Evolutionary conservation across 176 grass and related monocot genomes (phyloP).

Genomic region (Oryza coarctata): DNA sequence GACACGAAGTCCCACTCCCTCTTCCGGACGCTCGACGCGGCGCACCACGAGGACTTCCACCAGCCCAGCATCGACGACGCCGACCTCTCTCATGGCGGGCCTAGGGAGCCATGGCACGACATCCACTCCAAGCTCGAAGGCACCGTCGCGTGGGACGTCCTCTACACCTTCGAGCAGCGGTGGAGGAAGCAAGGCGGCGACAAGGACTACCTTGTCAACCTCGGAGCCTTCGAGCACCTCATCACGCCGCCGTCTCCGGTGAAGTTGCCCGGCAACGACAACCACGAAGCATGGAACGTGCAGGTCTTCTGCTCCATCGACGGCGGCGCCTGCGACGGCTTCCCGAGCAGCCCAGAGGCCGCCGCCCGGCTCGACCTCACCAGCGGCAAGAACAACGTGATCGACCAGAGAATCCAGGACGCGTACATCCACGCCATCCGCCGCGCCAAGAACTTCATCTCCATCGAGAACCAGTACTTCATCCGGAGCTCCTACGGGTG

Average conservation of each 20-base stretch:
- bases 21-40: slow-evolving; percentile 73
- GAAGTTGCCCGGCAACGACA: slow-evolving; percentile 42
- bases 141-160: slow-evolving; percentile 75
- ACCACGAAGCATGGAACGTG: slow-evolving; percentile 75
- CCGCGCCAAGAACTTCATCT: slow-evolving; percentile 71
- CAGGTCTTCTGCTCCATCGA: slow-evolving; percentile 89
- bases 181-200: slow-evolving; percentile 73
- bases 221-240: slow-evolving; percentile 40
- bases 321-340: slow-evolving; percentile 59
- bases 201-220: slow-evolving; percentile 49
- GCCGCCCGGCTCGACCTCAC: slow-evolving; percentile 66
- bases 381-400: slow-evolving; percentile 75
- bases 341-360: slow-evolving; percentile 64
- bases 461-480: slow-evolving; percentile 98
- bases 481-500: slow-evolving; percentile 78
- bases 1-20: slow-evolving; percentile 86
- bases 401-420: slow-evolving; percentile 93
- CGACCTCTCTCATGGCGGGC: slow-evolving; percentile 57
- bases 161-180: slow-evolving; percentile 89
- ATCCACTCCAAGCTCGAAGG: slow-evolving; percentile 81
- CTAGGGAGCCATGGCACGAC: slow-evolving; percentile 89
- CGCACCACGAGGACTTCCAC: slow-evolving; percentile 80
- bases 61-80: slow-evolving; percentile 51
- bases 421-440: slow-evolving; percentile 91
- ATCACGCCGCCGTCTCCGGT: slow-evolving; percentile 79